Evolutionary conservation across 1,139 yeast genomes (phyloP).

Genomic region (Suhomyces yuchorum): DNA sequence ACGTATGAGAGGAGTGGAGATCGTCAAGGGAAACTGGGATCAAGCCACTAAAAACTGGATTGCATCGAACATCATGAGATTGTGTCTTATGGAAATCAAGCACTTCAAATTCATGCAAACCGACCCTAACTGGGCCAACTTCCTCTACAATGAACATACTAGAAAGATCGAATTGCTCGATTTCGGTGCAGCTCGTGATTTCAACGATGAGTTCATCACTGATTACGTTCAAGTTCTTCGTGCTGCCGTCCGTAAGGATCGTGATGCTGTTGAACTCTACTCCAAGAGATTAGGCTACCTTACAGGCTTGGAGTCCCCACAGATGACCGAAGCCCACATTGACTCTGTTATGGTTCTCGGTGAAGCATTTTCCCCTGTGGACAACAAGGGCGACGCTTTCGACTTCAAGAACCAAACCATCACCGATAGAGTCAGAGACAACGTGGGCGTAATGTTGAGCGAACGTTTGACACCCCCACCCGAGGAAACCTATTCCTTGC

Average conservation of each 20-base stretch:
- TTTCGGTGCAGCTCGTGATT: conserved; percentile 93
- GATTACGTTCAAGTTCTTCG: conserved; percentile 74
- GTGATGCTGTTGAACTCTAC: conserved; percentile 61
- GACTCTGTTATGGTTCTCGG: conserved; percentile 90
- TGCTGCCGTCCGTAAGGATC: conserved; percentile 74
- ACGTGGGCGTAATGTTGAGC: conserved; percentile 83
- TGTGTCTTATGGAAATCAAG: conserved; percentile 84
- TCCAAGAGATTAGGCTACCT: conserved; percentile 81
- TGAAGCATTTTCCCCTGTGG: conserved; percentile 77
- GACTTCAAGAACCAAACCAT: conserved; percentile 85
- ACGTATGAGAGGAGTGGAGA: conserved; percentile 78
- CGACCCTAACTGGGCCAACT: conserved; percentile 99
- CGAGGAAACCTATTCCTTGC: conserved; percentile 93
- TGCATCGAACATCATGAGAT: conserved; percentile 82
- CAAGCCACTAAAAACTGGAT: conserved; percentile 79
- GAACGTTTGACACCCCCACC: conserved; percentile 97
- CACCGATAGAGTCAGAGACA: conserved; percentile 85
- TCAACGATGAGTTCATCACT: conserved; percentile 63
- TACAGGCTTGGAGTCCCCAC: conserved; percentile 84
- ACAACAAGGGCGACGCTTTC: conserved; percentile 52
- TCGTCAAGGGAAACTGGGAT: conserved; percentile 73
- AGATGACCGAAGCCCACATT: conserved; percentile 90
- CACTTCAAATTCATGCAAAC: conserved; percentile 93
- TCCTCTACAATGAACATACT: conserved; percentile 70
- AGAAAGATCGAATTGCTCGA: conserved; percentile 80